Conservation (phyloP, 768 basidiomycete species). For the Rhodotorula graminis region DNA sequence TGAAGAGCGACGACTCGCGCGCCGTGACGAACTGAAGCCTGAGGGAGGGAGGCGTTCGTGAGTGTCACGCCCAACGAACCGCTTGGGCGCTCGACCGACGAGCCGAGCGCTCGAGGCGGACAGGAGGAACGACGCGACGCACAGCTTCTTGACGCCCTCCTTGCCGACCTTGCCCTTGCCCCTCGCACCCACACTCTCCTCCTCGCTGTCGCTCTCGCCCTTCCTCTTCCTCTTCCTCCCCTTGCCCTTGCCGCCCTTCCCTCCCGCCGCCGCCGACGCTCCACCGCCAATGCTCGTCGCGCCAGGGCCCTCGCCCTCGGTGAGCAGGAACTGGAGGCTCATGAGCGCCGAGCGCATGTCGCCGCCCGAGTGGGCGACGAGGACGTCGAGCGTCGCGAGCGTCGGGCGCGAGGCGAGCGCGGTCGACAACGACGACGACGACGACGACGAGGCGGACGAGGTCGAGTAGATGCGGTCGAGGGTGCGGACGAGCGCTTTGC, state of each 20-base stretch:
- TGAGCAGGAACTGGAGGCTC: conserved; percentile 78
- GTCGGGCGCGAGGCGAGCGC: conserved; percentile 44
- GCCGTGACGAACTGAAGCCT: conserved; percentile 69
- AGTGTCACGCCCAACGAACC: background rate
- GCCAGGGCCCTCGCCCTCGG: conserved; percentile 7
- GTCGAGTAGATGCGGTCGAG: conserved; percentile 28
- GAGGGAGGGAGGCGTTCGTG: background rate
- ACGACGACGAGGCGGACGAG: conserved; percentile 59
- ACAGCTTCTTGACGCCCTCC: conserved; percentile 42
- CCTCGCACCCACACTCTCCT: conserved; percentile 39
- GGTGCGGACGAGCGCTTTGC: conserved; percentile 63
- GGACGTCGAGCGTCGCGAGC: conserved; percentile 61
- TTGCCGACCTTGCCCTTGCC: background rate
- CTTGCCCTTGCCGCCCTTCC: conserved; percentile 42
- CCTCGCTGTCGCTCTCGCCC: conserved; percentile 39
- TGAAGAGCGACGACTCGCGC: conserved; percentile 74
- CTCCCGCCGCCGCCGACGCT: conserved; percentile 37
- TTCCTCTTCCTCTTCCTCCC: conserved; percentile 45
- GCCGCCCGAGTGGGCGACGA: conserved; percentile 75
- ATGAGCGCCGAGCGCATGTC: conserved; percentile 92
- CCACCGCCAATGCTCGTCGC: conserved; percentile 13
- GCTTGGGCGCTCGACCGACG: too few species aligned
- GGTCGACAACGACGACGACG: conserved; percentile 59
- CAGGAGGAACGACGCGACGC: conserved; percentile 14
- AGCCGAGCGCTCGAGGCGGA: too few species aligned